Evolutionary conservation across 805 yeast species (phyloP).

Genomic region (Helenozyma baotianmanensis): DNA sequence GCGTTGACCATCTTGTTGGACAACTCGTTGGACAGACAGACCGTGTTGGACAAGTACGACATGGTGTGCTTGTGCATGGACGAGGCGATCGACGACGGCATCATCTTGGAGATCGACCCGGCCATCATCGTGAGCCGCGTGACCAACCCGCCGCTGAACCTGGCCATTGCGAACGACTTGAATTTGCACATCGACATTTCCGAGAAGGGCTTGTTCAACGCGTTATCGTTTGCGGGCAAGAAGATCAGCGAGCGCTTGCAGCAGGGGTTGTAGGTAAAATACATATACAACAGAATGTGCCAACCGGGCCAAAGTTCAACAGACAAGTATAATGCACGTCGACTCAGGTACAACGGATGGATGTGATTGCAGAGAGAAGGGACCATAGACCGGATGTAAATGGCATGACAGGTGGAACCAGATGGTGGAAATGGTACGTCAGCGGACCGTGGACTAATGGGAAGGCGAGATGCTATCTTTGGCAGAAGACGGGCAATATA

Average conservation of each 20-base stretch:
- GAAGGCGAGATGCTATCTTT: too few species aligned
- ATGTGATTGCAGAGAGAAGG: too few species aligned
- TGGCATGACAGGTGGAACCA: too few species aligned
- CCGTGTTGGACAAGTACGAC: constrained; percentile 80
- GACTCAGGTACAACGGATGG: too few species aligned
- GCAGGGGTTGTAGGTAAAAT: constrained; percentile 32
- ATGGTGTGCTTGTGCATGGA: constrained; percentile 82
- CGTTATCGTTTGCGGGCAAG: constrained; percentile 83
- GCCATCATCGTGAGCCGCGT: constrained; percentile 85
- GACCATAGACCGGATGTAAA: too few species aligned
- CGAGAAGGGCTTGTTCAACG: constrained; percentile 75
- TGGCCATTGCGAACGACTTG: constrained; percentile 47
- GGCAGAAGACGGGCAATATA: too few species aligned
- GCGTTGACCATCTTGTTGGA: constrained; percentile 74
- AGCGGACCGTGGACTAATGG: too few species aligned
- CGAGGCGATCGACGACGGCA: constrained; percentile 91
- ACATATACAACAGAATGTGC: too few species aligned
- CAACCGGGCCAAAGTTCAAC: too few species aligned
- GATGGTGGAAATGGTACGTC: too few species aligned
- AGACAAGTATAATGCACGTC: too few species aligned
- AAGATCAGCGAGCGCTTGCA: constrained; percentile 48
- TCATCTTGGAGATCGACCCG: constrained; percentile 85
- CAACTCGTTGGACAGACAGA: constrained; percentile 68
- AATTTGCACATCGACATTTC: constrained; percentile 59
- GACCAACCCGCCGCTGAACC: constrained; percentile 65